Evolutionary conservation across 352 stramenopile species (phyloP), one percentile per base, ranked within the genome.

Genomic region (Globisporangium camurandrum): DNA sequence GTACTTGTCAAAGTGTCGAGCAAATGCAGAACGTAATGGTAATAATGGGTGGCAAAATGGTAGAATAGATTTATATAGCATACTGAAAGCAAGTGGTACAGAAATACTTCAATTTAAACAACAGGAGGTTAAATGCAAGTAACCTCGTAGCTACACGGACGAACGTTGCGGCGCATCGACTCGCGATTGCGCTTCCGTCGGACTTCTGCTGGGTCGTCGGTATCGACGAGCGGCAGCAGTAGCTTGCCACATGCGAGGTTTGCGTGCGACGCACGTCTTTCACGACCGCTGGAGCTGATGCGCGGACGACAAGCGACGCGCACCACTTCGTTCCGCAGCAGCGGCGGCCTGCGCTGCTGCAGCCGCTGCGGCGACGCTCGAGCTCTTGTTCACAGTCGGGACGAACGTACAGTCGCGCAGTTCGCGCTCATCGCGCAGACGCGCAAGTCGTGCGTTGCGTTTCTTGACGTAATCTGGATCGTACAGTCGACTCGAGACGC

Each of bases 391-490:
- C 54, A 88, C 85, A 17, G 68, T 66, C 22, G 82, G 82, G 30
- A 66, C 51, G 54, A 91, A 93, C 9, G 82, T 93, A 51, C 82
- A 93, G 26, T 85, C 67, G 37, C 79, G 79, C 60, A 93, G 61
- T 54, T 93, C 82, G 23, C 80, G 77, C 61, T 93, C 79, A 39
- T 89, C 72, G 12, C 69, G 62, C 67, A 93, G 72, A 17, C 75
- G 73, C 23, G 84, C 66, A n/a, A 93, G 68, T 38, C 78, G 70
- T 31, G 75, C 76, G 42, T 82, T 86, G 49, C 82, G 77, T 52
- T 90, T 89, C 37, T 67, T 67, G 48, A 91, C 66, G 60, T 93
- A 93, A 9, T 91, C 79, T 7, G 82, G 79, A 56, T 93, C 79
- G 64, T 93, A 93, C 34, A 93, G 64, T 2, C 82, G 77, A 31